Base-by-base conservation (phyloP, 2,329 filamentous ascomycete species). In the Aspergillus pseudoterreus region DNA sequence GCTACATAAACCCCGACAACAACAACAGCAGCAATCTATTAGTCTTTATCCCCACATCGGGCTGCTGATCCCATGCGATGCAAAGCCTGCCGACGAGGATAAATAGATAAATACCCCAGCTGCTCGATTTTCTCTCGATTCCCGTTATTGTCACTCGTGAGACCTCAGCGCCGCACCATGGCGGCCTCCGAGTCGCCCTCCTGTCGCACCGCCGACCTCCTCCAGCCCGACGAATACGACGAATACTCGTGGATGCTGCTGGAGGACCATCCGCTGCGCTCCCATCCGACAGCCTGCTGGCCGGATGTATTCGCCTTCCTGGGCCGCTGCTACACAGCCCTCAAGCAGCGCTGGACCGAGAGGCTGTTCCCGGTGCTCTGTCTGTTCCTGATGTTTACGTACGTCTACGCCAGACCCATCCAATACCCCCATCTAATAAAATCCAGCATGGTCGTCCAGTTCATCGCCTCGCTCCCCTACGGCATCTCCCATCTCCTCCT, bases 261-360 rank as follows among this genome's bases (percentile, higher is more conserved):
- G 1, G 65, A 70, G 14, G 67, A 70, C 22, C 67, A 71, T 49
- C 67, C 67, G 6, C 62, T 69, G 8, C 67, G 68, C 15, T 64
- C 63, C 1, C 55, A 66, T 57, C 67, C 67, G 21, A 61, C 60
- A 3, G 57, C 62, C 17, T 69, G 65, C 51, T 59, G 63, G 45
- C 67, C 68, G 2, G 63, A 62, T 2, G 17, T 68, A 41, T 50
- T 50, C 1, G 15, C 49, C 4, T 59, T 60, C 17, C 19, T 67
- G 5, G 35, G 51, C 4, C 52, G 57, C 45, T 60, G 54, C 33
- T 57, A 45, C 35, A 49, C 39, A 2, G 56, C 57, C 0, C 33
- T 56, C 1, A 56, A 50, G 41, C 57, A 47, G 30, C 57, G 53
- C 11, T 62, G 60, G 60, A 57, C 54, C 32, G 63, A 64, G 33